Base-by-base conservation (phyloP, 2,329 filamentous ascomycete genomes). In the Botryotinia narcissicola region DNA sequence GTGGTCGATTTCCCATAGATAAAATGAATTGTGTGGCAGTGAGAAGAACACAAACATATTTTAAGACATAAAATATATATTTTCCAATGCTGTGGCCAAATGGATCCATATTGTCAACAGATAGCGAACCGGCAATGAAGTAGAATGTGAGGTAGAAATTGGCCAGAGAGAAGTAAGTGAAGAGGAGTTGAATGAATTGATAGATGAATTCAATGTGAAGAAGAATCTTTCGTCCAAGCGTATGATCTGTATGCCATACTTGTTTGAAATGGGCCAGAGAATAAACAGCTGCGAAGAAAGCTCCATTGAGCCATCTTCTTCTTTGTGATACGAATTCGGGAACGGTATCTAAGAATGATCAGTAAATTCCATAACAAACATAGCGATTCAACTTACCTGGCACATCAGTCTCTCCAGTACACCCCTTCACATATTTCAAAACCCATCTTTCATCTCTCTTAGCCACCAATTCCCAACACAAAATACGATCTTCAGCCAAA, bases 71-170 rank as follows among this genome's bases (percentile, higher is more conserved):
- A 83, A 98, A 99, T 81, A 99, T 93, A 83, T 92, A 90, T 77
- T 89, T 89, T 67, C 93, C 95, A 76, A 97, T 91, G 75, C 90
- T 88, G 83, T 97, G 93, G 25, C 95, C 95, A 78, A 99, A 99
- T 0, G 97, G 97, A 82, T 99, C 96, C 77, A 97, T 86, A 40
- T 85, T 85, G 0, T 89, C 85, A 79, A 98, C 94, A 0, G 92
- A 88, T 25, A 99, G 87, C 59, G 95, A 97, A 61, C 96, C 96
- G 35, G 94, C 94, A 77, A 99, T 92, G 85, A 99, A 99, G 87
- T 95, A 99, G 84, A 99, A 99, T 73, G 95, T 97, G 70, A 99
- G 90, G 83, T 98, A 99, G 86, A 98, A 99, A 86, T 99, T 99
- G 82, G 95, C 95, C 59, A 99, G 90, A 18, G 95, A 97, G 85